Evolutionary conservation across 257 asterid genomes (phyloP).

Genomic region (Solanum etuberosum): DNA sequence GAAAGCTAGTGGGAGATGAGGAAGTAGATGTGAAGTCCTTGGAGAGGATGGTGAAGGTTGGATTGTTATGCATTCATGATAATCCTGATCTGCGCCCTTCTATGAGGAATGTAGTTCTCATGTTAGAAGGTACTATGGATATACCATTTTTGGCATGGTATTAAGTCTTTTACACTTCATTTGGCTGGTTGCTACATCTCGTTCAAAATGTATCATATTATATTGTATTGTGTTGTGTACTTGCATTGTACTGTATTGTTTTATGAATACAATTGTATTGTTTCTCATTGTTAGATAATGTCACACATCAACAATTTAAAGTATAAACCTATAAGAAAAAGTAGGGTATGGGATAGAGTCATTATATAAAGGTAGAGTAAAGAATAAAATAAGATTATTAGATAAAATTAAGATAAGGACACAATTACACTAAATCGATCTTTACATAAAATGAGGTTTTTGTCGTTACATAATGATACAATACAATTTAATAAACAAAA

Average conservation of each 20-base stretch:
- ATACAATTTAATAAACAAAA: not conserved
- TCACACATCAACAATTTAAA: not conserved
- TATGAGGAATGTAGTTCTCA: constrained; percentile 13
- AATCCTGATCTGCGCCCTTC: constrained; percentile 13
- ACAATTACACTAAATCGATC: not conserved
- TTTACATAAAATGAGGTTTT: too few relatives aligned
- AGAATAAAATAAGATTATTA: not conserved
- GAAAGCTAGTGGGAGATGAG: constrained; percentile 6
- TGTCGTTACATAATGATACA: too few relatives aligned
- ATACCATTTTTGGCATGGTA: constrained; percentile 4
- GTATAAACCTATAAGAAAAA: not conserved
- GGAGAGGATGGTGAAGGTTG: constrained; percentile 16
- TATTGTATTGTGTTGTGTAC: not conserved
- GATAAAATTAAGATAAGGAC: not conserved
- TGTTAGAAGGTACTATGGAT: constrained; percentile 18
- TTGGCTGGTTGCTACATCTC: not conserved
- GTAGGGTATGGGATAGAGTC: not conserved
- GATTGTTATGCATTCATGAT: constrained; percentile 14
- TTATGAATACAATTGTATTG: not conserved
- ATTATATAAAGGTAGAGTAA: not conserved
- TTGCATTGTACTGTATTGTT: not conserved
- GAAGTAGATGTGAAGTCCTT: constrained; percentile 5
- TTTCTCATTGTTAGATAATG: not conserved
- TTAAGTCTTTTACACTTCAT: not conserved
- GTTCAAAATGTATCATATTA: not conserved